phyloP scores from a whole-genome alignment of 306 rosid species.

The Prunus mira region DNA sequence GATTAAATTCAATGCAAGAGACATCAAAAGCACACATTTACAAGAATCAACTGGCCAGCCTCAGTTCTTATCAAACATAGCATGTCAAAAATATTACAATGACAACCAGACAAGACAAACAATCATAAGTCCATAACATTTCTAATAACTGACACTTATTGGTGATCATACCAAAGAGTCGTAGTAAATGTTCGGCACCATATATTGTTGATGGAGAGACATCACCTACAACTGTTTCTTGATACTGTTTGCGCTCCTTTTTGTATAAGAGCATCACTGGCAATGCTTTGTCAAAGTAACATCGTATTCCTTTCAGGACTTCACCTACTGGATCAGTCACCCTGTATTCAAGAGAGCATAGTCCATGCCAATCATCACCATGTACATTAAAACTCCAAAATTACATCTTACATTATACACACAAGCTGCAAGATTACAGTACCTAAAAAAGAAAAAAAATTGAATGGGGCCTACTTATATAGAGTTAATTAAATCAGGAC shows the following conservation, averaged over 20 bases:
- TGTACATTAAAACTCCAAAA: slow-evolving; percentile 13
- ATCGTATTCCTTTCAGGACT: slow-evolving; percentile 79
- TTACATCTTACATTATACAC: not conserved
- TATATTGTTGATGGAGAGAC: slow-evolving; percentile 80
- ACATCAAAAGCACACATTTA: not conserved
- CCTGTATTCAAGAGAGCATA: slow-evolving; percentile 45
- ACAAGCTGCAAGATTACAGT: not conserved
- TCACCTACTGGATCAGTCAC: slow-evolving; percentile 70
- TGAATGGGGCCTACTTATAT: not conserved
- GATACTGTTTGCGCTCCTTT: slow-evolving; percentile 85
- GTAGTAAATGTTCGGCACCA: slow-evolving; percentile 94
- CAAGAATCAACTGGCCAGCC: not conserved
- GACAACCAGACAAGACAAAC: not conserved
- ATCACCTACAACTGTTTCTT: slow-evolving; percentile 48
- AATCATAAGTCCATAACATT: slow-evolving; percentile 13
- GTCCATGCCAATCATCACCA: slow-evolving; percentile 23
- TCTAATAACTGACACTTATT: slow-evolving; percentile 15
- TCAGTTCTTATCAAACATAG: not conserved
- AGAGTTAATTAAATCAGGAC: not conserved
- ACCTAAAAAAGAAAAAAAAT: not conserved
- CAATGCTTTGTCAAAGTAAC: slow-evolving; percentile 91
- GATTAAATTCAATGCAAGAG: not conserved
- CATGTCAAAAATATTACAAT: not conserved
- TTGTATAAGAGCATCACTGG: slow-evolving; percentile 86
- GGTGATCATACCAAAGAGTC: slow-evolving; percentile 78